Percentiles rank a stretch among this genome's conserved stretches.
phyloP scores from a whole-genome alignment of 2,329 filamentous ascomycete genomes.

The Fusarium pseudoanthophilum region DNA sequence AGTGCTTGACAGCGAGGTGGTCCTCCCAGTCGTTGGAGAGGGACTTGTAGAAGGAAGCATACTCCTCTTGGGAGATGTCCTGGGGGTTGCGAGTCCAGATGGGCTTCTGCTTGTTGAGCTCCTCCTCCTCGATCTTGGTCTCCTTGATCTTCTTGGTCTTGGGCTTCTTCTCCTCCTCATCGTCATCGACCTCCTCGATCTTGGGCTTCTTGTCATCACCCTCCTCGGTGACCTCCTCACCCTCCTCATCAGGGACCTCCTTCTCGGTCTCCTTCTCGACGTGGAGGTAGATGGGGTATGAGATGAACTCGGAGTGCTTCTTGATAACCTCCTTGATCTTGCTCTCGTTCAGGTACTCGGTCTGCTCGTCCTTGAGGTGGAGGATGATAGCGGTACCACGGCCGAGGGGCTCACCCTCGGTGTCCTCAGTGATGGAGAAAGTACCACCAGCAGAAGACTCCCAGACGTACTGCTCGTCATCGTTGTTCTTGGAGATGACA shows the following conservation, averaged over 20 bases:
- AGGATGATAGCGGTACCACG: conserved; percentile 98
- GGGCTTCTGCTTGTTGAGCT: conserved; percentile 99
- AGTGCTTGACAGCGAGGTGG: conserved; percentile 99
- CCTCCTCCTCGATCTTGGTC: conserved; percentile 97
- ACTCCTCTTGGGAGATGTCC: conserved; percentile 96
- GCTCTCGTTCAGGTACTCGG: conserved; percentile 97
- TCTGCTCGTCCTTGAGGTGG: conserved; percentile 99
- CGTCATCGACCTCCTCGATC: conserved; percentile 91
- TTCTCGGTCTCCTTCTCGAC: conserved; percentile 99
- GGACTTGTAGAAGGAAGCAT: conserved; percentile 99
- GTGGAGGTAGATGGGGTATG: conserved; percentile 99
- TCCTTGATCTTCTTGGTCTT: conserved; percentile 99
- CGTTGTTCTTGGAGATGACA: conserved; percentile 98
- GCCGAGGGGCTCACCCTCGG: conserved; percentile 88
- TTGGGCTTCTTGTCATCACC: conserved; percentile 94
- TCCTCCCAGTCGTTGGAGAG: conserved; percentile 99
- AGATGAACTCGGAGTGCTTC: conserved; percentile 99
- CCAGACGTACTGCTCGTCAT: conserved; percentile 99
- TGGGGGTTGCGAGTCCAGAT: conserved; percentile 99
- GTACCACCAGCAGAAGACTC: conserved; percentile 97
- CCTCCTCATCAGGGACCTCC: conserved; percentile 96
- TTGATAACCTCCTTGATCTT: conserved; percentile 99
- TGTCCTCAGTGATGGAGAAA: conserved; percentile 92
- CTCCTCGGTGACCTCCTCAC: conserved; percentile 69
- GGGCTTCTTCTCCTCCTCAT: conserved; percentile 90